phyloP scores from a whole-genome alignment of 2,329 filamentous ascomycete species.

The Diplodia corticola region DNA sequence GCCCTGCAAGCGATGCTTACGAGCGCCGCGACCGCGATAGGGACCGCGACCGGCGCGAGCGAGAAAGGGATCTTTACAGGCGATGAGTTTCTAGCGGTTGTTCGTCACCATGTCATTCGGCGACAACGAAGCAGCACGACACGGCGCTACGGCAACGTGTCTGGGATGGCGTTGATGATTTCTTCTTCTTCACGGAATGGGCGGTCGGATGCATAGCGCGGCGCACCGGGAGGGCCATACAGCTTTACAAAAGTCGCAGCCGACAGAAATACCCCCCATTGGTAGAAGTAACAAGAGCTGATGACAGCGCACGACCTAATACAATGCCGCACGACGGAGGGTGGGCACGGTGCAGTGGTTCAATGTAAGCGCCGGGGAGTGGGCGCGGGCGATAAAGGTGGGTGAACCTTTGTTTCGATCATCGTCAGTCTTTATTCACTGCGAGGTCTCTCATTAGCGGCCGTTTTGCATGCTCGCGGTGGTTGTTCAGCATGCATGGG shows the following conservation, averaged over 20 bases:
- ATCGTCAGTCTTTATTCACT: not conserved
- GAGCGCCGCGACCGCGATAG: slow-evolving; percentile 28
- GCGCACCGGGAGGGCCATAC: slow-evolving; percentile 9
- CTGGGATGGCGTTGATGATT: not conserved
- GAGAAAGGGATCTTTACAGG: slow-evolving; percentile 20
- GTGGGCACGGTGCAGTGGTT: not conserved
- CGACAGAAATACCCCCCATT: slow-evolving; percentile 7
- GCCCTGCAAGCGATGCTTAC: slow-evolving; percentile 34
- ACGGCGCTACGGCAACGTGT: not conserved
- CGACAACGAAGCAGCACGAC: not conserved
- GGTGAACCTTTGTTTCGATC: not conserved
- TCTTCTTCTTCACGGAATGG: not conserved
- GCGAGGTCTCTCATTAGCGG: not conserved
- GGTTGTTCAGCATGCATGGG: not conserved
- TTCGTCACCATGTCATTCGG: not conserved
- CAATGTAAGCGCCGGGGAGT: not conserved
- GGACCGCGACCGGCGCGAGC: slow-evolving; percentile 27
- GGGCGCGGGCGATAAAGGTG: not conserved
- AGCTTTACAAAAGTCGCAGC: not conserved
- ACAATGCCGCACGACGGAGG: not conserved
- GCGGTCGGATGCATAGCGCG: slow-evolving; percentile 21
- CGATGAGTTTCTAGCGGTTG: not conserved
- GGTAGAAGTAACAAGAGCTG: not conserved
- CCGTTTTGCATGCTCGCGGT: not conserved
- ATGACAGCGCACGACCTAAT: not conserved